Conservation (phyloP, 1,284 basidiomycete genomes). For the Trametes versicolor region DNA sequence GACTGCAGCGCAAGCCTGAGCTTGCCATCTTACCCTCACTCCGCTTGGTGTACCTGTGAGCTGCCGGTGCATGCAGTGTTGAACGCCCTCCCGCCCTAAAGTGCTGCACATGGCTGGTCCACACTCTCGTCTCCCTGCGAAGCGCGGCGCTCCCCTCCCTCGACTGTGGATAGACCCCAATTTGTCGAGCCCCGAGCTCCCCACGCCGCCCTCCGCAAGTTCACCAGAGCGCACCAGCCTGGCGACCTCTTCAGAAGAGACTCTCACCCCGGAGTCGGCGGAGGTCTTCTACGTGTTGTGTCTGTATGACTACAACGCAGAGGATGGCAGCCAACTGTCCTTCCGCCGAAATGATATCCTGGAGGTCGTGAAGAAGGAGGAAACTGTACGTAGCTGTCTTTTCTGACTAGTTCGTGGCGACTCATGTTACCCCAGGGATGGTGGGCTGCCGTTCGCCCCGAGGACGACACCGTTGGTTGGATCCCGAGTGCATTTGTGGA, state of each 20-base stretch:
- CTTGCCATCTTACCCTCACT: constrained; percentile 8
- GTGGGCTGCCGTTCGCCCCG: constrained; percentile 78
- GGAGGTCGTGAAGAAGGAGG: constrained; percentile 70
- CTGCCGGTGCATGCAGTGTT: constrained; percentile 25
- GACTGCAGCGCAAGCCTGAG: constrained; percentile 6
- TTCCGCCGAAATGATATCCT: constrained; percentile 75
- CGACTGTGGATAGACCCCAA: constrained; percentile 62
- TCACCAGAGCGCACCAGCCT: constrained; percentile 40
- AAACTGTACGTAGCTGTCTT: constrained; percentile 47
- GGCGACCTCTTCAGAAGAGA: constrained; percentile 36
- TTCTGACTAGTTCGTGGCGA: neutral
- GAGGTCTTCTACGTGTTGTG: constrained; percentile 61
- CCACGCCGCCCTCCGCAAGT: constrained; percentile 35
- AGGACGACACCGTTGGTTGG: constrained; percentile 69
- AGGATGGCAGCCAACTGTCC: constrained; percentile 67
- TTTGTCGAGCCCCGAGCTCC: constrained; percentile 40
- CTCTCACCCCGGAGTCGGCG: constrained; percentile 43
- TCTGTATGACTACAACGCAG: constrained; percentile 70
- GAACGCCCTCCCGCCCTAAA: neutral
- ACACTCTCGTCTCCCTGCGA: constrained; percentile 26
- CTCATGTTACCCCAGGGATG: constrained; percentile 57
- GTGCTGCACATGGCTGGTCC: constrained; percentile 32
- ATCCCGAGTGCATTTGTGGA: constrained; percentile 59
- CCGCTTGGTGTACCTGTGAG: constrained; percentile 8
- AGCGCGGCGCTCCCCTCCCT: constrained; percentile 38